Percentiles rank a stretch among this genome's conserved stretches.
Conservation (phyloP, 108 stramenopile species). For the Poteriospumella lacustris region DNA sequence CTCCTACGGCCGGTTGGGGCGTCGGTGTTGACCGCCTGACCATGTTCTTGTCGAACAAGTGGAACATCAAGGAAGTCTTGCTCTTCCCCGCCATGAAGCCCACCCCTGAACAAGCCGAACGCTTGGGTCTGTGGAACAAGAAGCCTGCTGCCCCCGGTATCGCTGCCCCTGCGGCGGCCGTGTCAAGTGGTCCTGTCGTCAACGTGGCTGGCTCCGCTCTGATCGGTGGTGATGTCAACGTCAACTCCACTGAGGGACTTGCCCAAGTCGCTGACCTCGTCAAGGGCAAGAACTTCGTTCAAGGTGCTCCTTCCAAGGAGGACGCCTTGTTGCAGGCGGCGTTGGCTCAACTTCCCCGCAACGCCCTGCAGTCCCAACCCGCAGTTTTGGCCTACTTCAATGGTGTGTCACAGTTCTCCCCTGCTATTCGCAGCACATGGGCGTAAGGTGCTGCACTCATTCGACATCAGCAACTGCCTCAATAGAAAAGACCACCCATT, state of each 20-base stretch:
- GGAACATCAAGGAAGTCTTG: constrained; percentile 99
- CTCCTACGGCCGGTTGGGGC: constrained; percentile 98
- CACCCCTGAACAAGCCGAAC: not conserved
- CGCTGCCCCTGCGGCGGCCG: not conserved
- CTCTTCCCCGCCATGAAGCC: constrained; percentile 99
- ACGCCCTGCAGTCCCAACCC: not conserved
- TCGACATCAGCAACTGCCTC: too few species aligned
- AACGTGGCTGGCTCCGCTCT: not conserved
- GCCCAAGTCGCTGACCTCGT: not conserved
- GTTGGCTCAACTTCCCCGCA: not conserved
- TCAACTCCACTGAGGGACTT: not conserved
- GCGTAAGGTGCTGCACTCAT: too few species aligned
- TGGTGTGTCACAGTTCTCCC: not conserved
- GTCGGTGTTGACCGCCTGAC: constrained; percentile 95
- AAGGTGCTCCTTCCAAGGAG: not conserved
- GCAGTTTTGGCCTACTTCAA: not conserved
- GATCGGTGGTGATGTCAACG: not conserved
- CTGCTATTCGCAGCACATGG: not conserved
- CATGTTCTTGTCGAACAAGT: constrained; percentile 98
- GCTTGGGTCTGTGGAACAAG: not conserved
- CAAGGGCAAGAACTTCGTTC: not conserved
- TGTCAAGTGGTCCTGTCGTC: not conserved
- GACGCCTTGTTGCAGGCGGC: not conserved
- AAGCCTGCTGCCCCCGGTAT: not conserved
- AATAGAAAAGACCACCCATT: too few species aligned